Evolutionary conservation across 2,329 filamentous ascomycete genomes (phyloP), one percentile per base, ranked within the genome.

Genomic region (Trichoderma polysporum): DNA sequence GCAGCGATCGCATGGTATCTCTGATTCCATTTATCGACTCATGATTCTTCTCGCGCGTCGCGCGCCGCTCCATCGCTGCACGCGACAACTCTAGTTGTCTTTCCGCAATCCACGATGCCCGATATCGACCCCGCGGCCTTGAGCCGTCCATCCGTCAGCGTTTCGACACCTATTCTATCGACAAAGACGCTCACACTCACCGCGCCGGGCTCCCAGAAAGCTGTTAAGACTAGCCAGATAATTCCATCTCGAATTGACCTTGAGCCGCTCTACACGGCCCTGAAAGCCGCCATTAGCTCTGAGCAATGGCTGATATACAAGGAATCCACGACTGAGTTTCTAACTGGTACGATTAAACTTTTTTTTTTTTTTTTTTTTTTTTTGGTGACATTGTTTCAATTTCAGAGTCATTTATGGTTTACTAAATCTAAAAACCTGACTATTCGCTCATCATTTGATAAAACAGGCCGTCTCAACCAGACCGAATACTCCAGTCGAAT

Each of bases 101-200:
- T 70, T 73, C 69, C 69, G 66, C 69, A 69, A 59, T 64, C 72
- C 74, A 75, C 73, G 71, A 90, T 90, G 88, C 87, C 88, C 73
- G 88, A 90, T 80, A 90, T 90, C 80, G 88, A 90, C 81, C 88
- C 88, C 74, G 87, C 88, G 81, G 87, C 88, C 70, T 79, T 90
- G 73, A 89, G 87, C 82, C 86, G 87, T 74, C 85, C 86, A 69
- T 79, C 86, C 56, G 77, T 84, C 76, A 84, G 79, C 76, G 81
- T 88, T 65, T 82, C 86, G 53, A 89, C 87, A 5, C 86, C 88
- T 68, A 81, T 87, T 47, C 77, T 90, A 67, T 79, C 85, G 68
- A 82, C 80, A 52, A 89, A 89, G 75, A 81, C 85, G 59, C 83
- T 89, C 71, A 83, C 83, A 52, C 81, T 86, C 65, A 82, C 84